Base-by-base conservation (phyloP, 768 basidiomycete species). In the Arthromyces matolae region DNA sequence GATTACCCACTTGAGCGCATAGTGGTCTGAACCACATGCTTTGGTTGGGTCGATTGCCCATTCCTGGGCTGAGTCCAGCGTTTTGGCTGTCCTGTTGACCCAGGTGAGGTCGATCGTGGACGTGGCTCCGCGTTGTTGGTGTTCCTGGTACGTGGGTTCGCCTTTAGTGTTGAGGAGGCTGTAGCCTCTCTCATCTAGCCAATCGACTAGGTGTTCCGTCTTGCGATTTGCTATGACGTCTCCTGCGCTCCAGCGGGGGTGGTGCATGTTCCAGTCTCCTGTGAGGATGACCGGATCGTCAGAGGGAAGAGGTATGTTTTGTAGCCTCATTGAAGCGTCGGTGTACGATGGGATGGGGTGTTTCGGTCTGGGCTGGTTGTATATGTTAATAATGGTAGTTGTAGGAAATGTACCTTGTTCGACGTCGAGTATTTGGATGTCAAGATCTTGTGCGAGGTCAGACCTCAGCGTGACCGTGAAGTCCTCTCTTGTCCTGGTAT, bases 401-500 rank as follows among this genome's bases (percentile, higher is more conserved):
- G 57, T 52, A 0, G 49, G 52, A 4, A 54, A 53, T 4, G 45
- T 49, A 1, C 24, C 22, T 39, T 60, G 58, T 5, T 42, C 19
- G 22, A 64, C 49, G 20, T 62, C 57, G 1, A 64, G 47, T 10
- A 18, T 8, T 22, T 61, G 60, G 1, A 63, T 45, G 51, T 66
- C 57, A 0, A 50, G 42, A 37, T 64, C 53, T 13, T 58, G 33
- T 2, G 53, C 50, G 0, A 64, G 27, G 47, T 66, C 58, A 0
- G 64, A 54, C 5, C 56, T 41, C 0, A 63, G 58, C 0, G 63
- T 62, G 0, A 63, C 53, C 2, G 52, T 37, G 24, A 63, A 61
- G 40, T 62, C 61, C 0, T 31, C 25, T 9, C 55, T 19, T 2
- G 23, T 18, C 9, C 54, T 51, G 38, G 35, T 31, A 32, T 60